Evolutionary conservation across 2,329 filamentous ascomycete genomes (phyloP).

Genomic region (Colletotrichum neosansevieriae): DNA sequence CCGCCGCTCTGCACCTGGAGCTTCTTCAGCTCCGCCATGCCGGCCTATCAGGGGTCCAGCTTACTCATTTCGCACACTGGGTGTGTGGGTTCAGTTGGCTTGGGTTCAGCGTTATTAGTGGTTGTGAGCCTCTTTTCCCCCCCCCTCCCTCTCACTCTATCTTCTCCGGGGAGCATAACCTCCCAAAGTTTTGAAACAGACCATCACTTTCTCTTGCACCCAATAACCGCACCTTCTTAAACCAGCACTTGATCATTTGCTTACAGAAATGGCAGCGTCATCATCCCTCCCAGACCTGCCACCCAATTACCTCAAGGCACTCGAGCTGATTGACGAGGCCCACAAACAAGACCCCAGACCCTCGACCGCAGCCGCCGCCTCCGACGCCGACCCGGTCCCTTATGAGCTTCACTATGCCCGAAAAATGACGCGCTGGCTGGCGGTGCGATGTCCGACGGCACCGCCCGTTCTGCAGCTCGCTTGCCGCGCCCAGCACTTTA

Average conservation of each 20-base stretch:
- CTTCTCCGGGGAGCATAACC: constrained; percentile 8
- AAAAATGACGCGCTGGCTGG: constrained; percentile 82
- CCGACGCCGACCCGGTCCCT: constrained; percentile 61
- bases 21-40: too few relatives aligned
- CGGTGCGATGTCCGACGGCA: constrained; percentile 68
- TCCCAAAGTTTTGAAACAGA: constrained; percentile 23
- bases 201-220: constrained; percentile 12
- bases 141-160: background rate
- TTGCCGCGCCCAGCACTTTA: constrained; percentile 86
- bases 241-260: background rate
- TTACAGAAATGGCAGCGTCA: constrained; percentile 1
- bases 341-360: constrained; percentile 52
- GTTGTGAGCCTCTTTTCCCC: background rate
- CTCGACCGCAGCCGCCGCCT: constrained; percentile 53
- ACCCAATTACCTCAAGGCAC: constrained; percentile 61
- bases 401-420: constrained; percentile 87
- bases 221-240: background rate
- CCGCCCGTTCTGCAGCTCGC: constrained; percentile 78
- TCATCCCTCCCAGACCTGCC: constrained; percentile 49
- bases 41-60: constrained; percentile 13
- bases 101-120: constrained; percentile 11
- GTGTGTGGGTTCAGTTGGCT: constrained; percentile 3
- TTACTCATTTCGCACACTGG: constrained; percentile 26
- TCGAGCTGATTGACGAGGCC: constrained; percentile 79
- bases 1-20: background rate